Evolutionary conservation across 352 stramenopile species (phyloP).

Genomic region (Thalassiosira hispida): DNA sequence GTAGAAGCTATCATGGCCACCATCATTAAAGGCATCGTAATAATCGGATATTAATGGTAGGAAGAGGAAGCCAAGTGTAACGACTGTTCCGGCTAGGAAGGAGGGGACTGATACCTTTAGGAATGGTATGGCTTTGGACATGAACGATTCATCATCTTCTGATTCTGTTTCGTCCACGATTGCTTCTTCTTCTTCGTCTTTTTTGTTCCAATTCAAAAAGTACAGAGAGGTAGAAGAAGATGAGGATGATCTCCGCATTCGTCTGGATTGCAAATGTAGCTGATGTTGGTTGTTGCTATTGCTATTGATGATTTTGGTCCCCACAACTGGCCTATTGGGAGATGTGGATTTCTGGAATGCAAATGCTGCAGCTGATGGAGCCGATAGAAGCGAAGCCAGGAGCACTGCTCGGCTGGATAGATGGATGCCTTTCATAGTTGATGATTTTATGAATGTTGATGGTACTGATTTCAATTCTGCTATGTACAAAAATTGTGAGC

Average conservation of each 20-base stretch:
- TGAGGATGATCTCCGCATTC: constrained; percentile 8
- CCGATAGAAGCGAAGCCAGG: neutral
- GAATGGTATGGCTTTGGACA: constrained; percentile 13
- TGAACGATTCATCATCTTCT: neutral
- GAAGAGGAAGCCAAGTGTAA: constrained; percentile 48
- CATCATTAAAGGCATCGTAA: constrained; percentile 39
- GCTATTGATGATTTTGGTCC: neutral
- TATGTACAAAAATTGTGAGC: no score
- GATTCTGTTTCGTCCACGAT: neutral
- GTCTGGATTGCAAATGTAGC: neutral
- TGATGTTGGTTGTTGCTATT: neutral
- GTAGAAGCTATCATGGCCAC: neutral
- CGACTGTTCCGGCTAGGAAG: constrained; percentile 46
- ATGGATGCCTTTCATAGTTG: neutral
- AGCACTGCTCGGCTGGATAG: neutral
- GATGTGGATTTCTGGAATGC: constrained; percentile 5
- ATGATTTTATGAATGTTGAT: no score
- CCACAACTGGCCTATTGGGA: neutral
- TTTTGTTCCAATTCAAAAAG: constrained; percentile 32
- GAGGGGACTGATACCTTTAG: constrained; percentile 57
- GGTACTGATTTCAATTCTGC: no score
- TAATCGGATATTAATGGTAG: constrained; percentile 50
- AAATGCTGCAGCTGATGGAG: neutral
- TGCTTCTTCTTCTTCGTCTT: constrained; percentile 12
- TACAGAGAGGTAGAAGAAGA: constrained; percentile 20